A percentile compares a stretch with the other conserved stretches of the same genome.
phyloP scores from a whole-genome alignment of 345 rosid genomes.

The Lumnitzera racemosa region DNA sequence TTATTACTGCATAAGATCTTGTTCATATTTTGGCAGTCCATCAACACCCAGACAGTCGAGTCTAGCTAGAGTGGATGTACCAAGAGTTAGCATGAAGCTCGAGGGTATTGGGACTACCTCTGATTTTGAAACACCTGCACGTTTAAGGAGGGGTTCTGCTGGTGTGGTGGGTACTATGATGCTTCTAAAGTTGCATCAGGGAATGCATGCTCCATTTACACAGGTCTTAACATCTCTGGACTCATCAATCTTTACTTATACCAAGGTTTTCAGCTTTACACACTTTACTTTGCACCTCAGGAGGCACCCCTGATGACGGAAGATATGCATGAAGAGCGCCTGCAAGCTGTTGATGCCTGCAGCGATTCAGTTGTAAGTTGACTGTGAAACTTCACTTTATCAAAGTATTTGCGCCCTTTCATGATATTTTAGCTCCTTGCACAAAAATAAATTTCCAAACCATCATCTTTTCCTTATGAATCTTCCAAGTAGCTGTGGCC shows the following conservation, averaged over 20 bases:
- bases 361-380: slow-evolving; percentile 81
- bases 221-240: slow-evolving; percentile 43
- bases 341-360: slow-evolving; percentile 77
- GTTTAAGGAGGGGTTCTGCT: slow-evolving; percentile 75
- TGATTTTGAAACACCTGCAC: slow-evolving; percentile 31
- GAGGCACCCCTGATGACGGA: slow-evolving; percentile 94
- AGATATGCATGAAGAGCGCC: slow-evolving; percentile 99
- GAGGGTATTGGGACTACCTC: slow-evolving; percentile 18
- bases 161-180: slow-evolving; percentile 74
- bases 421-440: not conserved
- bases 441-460: no score
- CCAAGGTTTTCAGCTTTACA: not conserved
- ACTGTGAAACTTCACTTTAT: slow-evolving; percentile 5
- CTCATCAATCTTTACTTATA: slow-evolving; percentile 8
- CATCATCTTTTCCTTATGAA: no score
- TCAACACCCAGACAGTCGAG: slow-evolving; percentile 17
- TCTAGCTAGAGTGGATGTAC: slow-evolving; percentile 12
- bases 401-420: slow-evolving; percentile 3
- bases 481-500: no score
- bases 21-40: slow-evolving; percentile 22
- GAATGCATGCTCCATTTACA: slow-evolving; percentile 93
- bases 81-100: slow-evolving; percentile 21
- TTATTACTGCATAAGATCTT: slow-evolving; percentile 4
- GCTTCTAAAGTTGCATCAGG: slow-evolving; percentile 74
- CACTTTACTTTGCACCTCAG: slow-evolving; percentile 20